A percentile compares a stretch with the other conserved stretches of the same genome.
These are phyloP conservation scores for Geoglossum cookeanum DNA, from an alignment of 2,329 filamentous ascomycete species.

Conservation along the genomic window DNA sequence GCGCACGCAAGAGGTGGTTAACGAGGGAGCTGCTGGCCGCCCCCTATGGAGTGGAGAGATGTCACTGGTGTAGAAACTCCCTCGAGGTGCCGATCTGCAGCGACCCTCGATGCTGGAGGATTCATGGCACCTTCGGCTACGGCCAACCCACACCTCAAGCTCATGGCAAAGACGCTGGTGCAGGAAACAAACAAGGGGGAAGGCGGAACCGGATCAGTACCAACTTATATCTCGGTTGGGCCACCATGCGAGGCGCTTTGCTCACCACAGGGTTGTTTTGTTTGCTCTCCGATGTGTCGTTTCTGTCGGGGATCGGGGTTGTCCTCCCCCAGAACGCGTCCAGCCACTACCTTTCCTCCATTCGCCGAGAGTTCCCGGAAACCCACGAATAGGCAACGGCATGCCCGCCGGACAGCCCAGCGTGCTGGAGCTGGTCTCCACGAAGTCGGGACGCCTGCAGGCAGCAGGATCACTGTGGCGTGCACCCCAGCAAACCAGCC, in stretches of 20 bases:
- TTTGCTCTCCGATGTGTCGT: too few species aligned
- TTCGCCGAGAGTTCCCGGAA: too few species aligned
- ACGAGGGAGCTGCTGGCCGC: conserved; percentile 39
- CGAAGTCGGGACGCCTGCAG: too few species aligned
- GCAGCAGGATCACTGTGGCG: too few species aligned
- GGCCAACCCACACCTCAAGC: conserved; percentile 27
- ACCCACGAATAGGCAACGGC: too few species aligned
- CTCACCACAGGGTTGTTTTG: neutral
- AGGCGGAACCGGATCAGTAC: neutral
- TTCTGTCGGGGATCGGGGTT: too few species aligned
- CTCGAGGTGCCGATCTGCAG: conserved; percentile 46
- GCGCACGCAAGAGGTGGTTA: conserved; percentile 42
- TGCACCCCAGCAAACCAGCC: too few species aligned
- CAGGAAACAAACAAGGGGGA: conserved; percentile 5
- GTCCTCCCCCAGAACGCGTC: too few species aligned
- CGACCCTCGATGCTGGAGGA: conserved; percentile 37
- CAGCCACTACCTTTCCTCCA: too few species aligned
- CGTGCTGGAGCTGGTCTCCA: too few species aligned
- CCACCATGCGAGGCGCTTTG: neutral
- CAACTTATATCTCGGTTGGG: neutral
- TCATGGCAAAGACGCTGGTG: conserved; percentile 27
- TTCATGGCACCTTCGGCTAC: conserved; percentile 35
- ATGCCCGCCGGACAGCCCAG: too few species aligned
- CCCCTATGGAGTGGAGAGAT: conserved; percentile 37
- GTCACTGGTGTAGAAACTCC: conserved; percentile 37